phyloP scores from a whole-genome alignment of 768 basidiomycete genomes.

The Exsudoporus frostii region DNA sequence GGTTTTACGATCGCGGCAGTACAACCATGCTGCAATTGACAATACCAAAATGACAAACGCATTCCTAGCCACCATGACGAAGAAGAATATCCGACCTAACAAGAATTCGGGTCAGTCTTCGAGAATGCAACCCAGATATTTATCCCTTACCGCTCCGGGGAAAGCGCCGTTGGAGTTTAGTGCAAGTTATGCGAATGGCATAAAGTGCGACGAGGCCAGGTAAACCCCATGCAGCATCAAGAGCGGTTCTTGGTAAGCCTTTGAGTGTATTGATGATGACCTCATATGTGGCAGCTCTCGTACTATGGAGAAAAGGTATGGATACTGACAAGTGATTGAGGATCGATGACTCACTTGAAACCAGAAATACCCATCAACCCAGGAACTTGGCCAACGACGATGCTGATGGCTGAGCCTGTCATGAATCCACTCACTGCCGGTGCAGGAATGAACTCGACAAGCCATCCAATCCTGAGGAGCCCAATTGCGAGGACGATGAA shows the following conservation, averaged over 20 bases:
- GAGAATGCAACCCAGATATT: neutral
- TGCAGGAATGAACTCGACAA: slow-evolving; percentile 90
- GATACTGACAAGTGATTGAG: neutral
- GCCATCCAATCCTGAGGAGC: slow-evolving; percentile 85
- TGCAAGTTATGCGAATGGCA: slow-evolving; percentile 57
- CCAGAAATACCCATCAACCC: slow-evolving; percentile 84
- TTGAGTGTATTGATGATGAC: slow-evolving; percentile 95
- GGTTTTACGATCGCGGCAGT: slow-evolving; percentile 60
- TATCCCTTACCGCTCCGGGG: slow-evolving; percentile 54
- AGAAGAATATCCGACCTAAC: slow-evolving; percentile 70
- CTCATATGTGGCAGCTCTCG: slow-evolving; percentile 76
- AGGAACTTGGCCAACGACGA: slow-evolving; percentile 84
- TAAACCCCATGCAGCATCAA: slow-evolving; percentile 91
- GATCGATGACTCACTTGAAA: slow-evolving; percentile 62
- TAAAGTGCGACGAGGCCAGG: slow-evolving; percentile 71
- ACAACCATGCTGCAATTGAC: slow-evolving; percentile 85
- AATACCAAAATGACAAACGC: slow-evolving; percentile 87
- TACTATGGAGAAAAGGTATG: slow-evolving; percentile 43
- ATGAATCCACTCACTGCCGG: slow-evolving; percentile 89
- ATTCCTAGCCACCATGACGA: slow-evolving; percentile 71
- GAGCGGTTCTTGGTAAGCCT: slow-evolving; percentile 61
- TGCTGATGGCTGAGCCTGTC: slow-evolving; percentile 97
- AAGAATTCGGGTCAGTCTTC: neutral
- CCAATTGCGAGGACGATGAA: slow-evolving; percentile 92
- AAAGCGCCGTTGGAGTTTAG: slow-evolving; percentile 49